Percentiles rank a stretch among this genome's conserved stretches.
Evolutionary conservation across 2,329 filamentous ascomycete species (phyloP).

Genomic region (Nothopassalora personata): DNA sequence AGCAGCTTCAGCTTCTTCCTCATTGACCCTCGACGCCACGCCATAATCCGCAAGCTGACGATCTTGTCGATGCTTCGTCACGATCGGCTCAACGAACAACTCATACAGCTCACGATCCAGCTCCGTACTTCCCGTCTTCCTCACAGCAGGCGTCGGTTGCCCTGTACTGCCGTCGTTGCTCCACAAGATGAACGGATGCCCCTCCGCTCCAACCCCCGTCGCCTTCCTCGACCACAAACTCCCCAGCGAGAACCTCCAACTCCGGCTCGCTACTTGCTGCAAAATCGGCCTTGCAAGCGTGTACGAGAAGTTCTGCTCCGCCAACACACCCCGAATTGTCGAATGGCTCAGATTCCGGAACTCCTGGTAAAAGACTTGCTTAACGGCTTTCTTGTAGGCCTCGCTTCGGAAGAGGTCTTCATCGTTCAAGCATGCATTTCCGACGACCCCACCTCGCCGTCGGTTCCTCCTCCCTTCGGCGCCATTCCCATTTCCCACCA

Average conservation of each 20-base stretch:
- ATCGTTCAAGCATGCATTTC: slow-evolving; percentile 40
- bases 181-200: slow-evolving; percentile 60
- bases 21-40: slow-evolving; percentile 44
- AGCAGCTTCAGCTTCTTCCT: slow-evolving; percentile 44
- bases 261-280: slow-evolving; percentile 62
- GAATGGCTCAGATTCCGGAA: slow-evolving; percentile 70
- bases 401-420: slow-evolving; percentile 63
- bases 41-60: slow-evolving; percentile 37
- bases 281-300: slow-evolving; percentile 65
- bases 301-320: slow-evolving; percentile 76
- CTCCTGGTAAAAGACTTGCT: slow-evolving; percentile 63
- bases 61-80: slow-evolving; percentile 37
- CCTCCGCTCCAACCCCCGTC: slow-evolving; percentile 45
- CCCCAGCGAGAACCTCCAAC: slow-evolving; percentile 71
- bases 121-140: slow-evolving; percentile 57
- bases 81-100: slow-evolving; percentile 39
- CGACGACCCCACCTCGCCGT: background rate
- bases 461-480: background rate
- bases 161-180: slow-evolving; percentile 42
- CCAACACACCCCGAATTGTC: slow-evolving; percentile 71
- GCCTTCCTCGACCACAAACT: slow-evolving; percentile 65
- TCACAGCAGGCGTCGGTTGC: slow-evolving; percentile 56
- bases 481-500: background rate
- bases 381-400: slow-evolving; percentile 64
- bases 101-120: slow-evolving; percentile 48